Conservation (phyloP, 2,329 filamentous ascomycete genomes). For the Cladosporium sp. region DNA sequence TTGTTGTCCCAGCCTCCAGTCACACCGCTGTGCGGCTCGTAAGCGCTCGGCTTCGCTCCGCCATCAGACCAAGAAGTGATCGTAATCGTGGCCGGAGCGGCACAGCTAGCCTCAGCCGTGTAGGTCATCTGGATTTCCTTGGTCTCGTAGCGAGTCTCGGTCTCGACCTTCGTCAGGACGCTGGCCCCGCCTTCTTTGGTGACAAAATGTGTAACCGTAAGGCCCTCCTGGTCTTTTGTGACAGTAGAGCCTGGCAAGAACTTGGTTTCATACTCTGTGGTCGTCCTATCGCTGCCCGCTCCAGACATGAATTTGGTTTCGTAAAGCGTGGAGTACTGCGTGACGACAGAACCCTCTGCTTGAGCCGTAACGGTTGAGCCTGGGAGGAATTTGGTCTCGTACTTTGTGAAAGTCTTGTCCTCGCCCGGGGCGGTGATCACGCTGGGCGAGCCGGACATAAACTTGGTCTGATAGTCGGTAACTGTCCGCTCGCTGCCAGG, state of each 20-base stretch:
- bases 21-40: background rate
- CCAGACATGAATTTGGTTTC: too few species aligned
- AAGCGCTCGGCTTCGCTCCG: background rate
- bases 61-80: background rate
- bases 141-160: conserved; percentile 7
- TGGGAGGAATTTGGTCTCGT: background rate
- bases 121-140: background rate
- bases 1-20: background rate
- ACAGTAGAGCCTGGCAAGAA: background rate
- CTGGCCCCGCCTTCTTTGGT: background rate
- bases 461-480: background rate
- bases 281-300: too few species aligned
- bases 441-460: background rate
- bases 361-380: background rate
- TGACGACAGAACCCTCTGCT: background rate
- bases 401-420: background rate
- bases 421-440: background rate
- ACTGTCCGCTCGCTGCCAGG: background rate
- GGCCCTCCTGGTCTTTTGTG: background rate
- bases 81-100: background rate
- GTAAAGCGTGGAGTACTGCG: background rate
- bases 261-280: background rate
- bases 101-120: background rate
- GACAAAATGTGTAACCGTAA: background rate
- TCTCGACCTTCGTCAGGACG: background rate